Evolutionary conservation across 345 rosid species (phyloP).

Genomic region (Eucalyptus victrix): DNA sequence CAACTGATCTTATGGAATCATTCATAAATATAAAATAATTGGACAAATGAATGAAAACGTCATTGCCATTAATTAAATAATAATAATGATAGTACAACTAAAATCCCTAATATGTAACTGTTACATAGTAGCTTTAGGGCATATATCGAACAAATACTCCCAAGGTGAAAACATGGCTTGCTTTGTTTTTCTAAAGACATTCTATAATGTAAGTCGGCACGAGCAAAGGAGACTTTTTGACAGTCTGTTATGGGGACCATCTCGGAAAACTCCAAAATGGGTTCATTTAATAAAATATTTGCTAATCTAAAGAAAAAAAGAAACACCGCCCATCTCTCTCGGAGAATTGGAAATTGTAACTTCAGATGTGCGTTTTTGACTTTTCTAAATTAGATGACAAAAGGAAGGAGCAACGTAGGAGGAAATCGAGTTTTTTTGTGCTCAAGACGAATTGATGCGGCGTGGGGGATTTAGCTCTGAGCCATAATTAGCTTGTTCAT

Average conservation of each 20-base stretch:
- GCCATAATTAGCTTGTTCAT: neutral
- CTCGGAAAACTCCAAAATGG: neutral
- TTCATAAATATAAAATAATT: too few species aligned
- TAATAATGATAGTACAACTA: too few species aligned
- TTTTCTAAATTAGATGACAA: neutral
- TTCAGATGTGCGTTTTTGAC: neutral
- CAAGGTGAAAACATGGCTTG: neutral
- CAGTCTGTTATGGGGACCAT: conserved; percentile 3
- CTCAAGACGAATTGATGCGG: conserved; percentile 12
- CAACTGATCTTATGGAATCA: too few species aligned
- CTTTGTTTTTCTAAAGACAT: neutral
- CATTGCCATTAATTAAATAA: too few species aligned
- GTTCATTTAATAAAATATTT: neutral
- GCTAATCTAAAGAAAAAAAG: neutral
- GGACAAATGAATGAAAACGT: too few species aligned
- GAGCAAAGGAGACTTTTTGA: neutral
- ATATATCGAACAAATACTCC: too few species aligned
- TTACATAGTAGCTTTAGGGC: too few species aligned
- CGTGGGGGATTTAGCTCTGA: conserved; percentile 16
- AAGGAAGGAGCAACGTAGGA: neutral
- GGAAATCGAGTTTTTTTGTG: conserved; percentile 6
- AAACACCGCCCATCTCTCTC: neutral
- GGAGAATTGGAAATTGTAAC: neutral
- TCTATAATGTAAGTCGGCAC: neutral
- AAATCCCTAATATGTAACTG: too few species aligned